Conservation (phyloP, 371 early-diverging fungal genomes). For the Thermomucor indicae-seudaticae region DNA sequence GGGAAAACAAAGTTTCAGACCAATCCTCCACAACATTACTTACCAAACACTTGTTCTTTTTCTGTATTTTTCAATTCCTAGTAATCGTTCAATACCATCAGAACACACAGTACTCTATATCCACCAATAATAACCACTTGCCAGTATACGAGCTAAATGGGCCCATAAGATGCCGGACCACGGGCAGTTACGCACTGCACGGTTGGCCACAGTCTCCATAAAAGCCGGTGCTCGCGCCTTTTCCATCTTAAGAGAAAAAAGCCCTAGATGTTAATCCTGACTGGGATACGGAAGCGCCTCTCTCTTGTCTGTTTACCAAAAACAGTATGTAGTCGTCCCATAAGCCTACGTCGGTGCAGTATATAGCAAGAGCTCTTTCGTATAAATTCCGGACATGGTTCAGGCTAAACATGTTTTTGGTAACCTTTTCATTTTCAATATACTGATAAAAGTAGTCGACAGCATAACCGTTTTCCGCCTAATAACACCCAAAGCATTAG, state of each 20-base stretch:
- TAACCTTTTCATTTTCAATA: constrained; percentile 40
- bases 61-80: constrained; percentile 12
- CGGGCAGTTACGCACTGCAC: constrained; percentile 66
- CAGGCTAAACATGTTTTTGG: constrained; percentile 16
- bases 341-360: constrained; percentile 51
- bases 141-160: constrained; percentile 36
- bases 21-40: neutral
- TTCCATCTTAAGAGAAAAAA: constrained; percentile 24
- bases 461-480: constrained; percentile 21
- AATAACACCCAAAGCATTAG: neutral
- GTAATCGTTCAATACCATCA: neutral
- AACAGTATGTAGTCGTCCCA: constrained; percentile 74
- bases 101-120: neutral
- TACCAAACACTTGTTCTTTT: constrained; percentile 21
- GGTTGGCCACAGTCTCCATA: constrained; percentile 23
- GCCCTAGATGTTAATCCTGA: neutral
- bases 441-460: constrained; percentile 40
- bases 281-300: neutral
- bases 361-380: constrained; percentile 57
- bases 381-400: constrained; percentile 49
- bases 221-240: constrained; percentile 16
- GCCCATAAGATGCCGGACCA: constrained; percentile 68
- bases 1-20: too few relatives aligned
- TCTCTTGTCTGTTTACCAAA: constrained; percentile 26
- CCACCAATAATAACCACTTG: constrained; percentile 7